phyloP scores from a whole-genome alignment of 1,139 yeast species.

The Debaryomyces robertsiae region DNA sequence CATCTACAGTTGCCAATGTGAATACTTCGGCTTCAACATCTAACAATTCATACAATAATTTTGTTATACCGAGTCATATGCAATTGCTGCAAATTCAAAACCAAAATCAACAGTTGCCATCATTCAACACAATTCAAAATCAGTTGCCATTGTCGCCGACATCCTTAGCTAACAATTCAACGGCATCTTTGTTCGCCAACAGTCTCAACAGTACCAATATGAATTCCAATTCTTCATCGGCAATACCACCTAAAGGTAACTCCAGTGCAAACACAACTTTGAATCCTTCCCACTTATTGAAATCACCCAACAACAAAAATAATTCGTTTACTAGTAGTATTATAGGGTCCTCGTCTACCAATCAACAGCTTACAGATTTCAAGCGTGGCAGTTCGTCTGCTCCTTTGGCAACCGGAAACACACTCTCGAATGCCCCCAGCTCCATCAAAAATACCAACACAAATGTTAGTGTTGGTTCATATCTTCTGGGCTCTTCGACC shows the following conservation, averaged over 20 bases:
- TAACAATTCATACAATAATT: constrained; percentile 8
- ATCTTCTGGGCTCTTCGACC: not conserved
- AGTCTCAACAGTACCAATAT: constrained; percentile 6
- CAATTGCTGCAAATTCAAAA: constrained; percentile 30
- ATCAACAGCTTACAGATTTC: constrained; percentile 10
- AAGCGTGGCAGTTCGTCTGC: constrained; percentile 7
- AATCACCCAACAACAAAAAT: constrained; percentile 16
- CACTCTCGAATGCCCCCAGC: not conserved
- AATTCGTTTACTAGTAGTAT: not conserved
- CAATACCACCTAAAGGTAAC: constrained; percentile 20
- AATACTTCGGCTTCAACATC: constrained; percentile 18
- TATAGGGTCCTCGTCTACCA: constrained; percentile 6
- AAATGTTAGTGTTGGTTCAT: not conserved
- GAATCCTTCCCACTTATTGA: constrained; percentile 30
- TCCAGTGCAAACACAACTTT: constrained; percentile 21
- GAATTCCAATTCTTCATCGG: constrained; percentile 12
- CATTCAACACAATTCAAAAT: constrained; percentile 41
- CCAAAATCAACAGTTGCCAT: constrained; percentile 39
- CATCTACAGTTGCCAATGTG: constrained; percentile 5
- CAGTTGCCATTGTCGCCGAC: constrained; percentile 31
- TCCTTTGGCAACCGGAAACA: not conserved
- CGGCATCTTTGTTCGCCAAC: constrained; percentile 11
- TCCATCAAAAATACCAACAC: constrained; percentile 2
- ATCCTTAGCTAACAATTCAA: constrained; percentile 13
- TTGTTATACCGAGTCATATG: constrained; percentile 6